A percentile compares a stretch with the other conserved stretches of the same genome.
Conservation (phyloP, 176 grass and related monocot species). For the Musa itinerans region DNA sequence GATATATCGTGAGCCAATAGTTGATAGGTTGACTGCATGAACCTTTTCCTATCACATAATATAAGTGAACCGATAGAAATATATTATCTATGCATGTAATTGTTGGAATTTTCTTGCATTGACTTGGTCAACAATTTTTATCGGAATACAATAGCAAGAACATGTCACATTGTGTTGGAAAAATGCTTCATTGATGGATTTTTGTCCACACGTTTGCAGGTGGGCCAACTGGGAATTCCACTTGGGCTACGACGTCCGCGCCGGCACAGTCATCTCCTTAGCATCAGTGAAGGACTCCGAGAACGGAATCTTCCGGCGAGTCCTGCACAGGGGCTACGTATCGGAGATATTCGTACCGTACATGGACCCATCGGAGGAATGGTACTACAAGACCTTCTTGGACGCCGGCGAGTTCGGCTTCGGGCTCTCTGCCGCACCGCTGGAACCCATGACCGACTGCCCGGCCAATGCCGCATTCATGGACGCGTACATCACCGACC, state of each 20-base stretch:
- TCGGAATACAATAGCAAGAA: too few relatives aligned
- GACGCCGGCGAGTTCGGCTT: background rate
- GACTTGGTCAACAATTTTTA: too few relatives aligned
- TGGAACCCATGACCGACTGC: background rate
- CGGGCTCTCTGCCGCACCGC: background rate
- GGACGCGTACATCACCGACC: constrained; percentile 39
- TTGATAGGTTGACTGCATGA: too few relatives aligned
- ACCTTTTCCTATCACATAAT: too few relatives aligned
- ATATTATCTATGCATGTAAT: too few relatives aligned
- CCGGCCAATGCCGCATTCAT: background rate
- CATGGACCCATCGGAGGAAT: background rate
- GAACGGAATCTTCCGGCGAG: background rate
- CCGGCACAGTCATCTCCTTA: constrained; percentile 55
- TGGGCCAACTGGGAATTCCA: constrained; percentile 82
- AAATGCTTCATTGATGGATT: too few relatives aligned
- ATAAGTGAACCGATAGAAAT: too few relatives aligned
- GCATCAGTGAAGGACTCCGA: constrained; percentile 49
- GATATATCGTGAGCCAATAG: too few relatives aligned
- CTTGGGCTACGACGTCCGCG: constrained; percentile 61
- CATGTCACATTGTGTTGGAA: too few relatives aligned
- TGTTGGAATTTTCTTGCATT: too few relatives aligned
- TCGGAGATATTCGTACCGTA: background rate
- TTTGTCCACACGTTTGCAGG: constrained; percentile 17
- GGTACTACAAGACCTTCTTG: background rate
- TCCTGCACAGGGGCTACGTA: background rate